Conservation (phyloP, 306 rosid species). For the Albizia julibrissin region DNA sequence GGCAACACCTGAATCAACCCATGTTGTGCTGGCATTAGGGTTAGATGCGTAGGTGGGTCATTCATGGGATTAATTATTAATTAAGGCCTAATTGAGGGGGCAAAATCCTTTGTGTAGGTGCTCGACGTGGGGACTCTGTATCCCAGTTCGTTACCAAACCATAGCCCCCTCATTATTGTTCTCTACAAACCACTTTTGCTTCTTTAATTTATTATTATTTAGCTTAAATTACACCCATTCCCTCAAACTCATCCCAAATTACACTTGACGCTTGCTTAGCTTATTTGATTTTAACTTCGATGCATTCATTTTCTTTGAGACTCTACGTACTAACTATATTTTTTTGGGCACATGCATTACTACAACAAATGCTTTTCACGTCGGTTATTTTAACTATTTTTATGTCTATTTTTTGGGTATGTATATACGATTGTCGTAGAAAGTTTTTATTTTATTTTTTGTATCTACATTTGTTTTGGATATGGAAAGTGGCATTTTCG, state of each 20-base stretch:
- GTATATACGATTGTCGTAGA: too few relatives aligned
- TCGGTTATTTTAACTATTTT: too few relatives aligned
- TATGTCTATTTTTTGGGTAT: too few relatives aligned
- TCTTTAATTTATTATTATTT: background rate
- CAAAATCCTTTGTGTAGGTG: background rate
- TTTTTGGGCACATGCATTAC: too few relatives aligned
- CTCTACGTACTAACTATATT: too few relatives aligned
- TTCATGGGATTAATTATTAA: background rate
- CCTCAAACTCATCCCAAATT: background rate
- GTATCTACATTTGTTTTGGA: too few relatives aligned
- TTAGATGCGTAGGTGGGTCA: background rate
- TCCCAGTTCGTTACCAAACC: slow-evolving; percentile 3
- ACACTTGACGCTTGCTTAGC: background rate
- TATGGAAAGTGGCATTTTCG: too few relatives aligned
- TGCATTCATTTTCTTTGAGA: too few relatives aligned
- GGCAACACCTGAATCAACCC: background rate
- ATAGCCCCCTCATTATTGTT: background rate
- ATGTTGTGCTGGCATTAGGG: background rate
- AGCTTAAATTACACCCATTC: background rate
- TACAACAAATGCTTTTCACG: too few relatives aligned
- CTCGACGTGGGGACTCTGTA: background rate
- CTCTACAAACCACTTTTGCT: background rate
- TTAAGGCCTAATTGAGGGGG: background rate
- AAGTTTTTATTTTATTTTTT: too few relatives aligned
- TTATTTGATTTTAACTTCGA: too few relatives aligned